These are phyloP conservation scores for Pulveroboletus sp. DNA, from an alignment of 768 basidiomycete genomes.

Conservation along the genomic window DNA sequence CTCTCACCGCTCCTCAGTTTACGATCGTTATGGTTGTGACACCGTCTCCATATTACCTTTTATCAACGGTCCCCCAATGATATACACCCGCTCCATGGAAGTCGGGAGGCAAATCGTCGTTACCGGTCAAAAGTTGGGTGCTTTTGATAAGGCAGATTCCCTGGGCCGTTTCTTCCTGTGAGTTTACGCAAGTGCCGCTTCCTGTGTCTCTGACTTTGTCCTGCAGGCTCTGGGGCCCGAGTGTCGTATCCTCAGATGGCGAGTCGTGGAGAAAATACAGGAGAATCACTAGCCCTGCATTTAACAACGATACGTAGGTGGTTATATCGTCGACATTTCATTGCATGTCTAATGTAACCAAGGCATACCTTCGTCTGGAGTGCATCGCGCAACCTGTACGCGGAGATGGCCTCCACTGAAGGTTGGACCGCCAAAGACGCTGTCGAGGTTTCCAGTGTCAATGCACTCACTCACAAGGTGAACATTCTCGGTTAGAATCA, in stretches of 20 bases:
- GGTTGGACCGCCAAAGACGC: conserved; percentile 17
- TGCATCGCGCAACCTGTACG: conserved; percentile 15
- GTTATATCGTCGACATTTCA: neutral
- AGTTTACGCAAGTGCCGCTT: neutral
- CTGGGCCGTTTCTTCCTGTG: conserved; percentile 14
- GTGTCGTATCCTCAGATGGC: conserved; percentile 9
- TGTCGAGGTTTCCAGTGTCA: conserved; percentile 13
- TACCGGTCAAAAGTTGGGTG: conserved; percentile 14
- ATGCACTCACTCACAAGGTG: conserved; percentile 20
- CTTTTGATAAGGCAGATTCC: conserved; percentile 17
- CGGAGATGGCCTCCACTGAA: conserved; percentile 16
- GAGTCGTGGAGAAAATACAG: conserved; percentile 22
- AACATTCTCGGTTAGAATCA: neutral
- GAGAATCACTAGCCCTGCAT: conserved; percentile 19
- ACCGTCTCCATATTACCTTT: conserved; percentile 23
- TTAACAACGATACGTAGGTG: conserved; percentile 23
- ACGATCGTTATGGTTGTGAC: conserved; percentile 14
- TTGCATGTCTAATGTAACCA: neutral
- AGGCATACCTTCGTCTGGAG: conserved; percentile 25
- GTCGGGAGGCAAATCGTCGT: conserved; percentile 20
- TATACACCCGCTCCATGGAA: conserved; percentile 23
- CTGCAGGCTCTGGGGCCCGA: conserved; percentile 19
- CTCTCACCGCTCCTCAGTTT: conserved; percentile 14
- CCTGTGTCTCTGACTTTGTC: neutral
- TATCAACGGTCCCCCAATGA: conserved; percentile 12